Evolutionary conservation across 768 basidiomycete species (phyloP), one percentile per base, ranked within the genome.

Genomic region (Tephrocybe sp.): DNA sequence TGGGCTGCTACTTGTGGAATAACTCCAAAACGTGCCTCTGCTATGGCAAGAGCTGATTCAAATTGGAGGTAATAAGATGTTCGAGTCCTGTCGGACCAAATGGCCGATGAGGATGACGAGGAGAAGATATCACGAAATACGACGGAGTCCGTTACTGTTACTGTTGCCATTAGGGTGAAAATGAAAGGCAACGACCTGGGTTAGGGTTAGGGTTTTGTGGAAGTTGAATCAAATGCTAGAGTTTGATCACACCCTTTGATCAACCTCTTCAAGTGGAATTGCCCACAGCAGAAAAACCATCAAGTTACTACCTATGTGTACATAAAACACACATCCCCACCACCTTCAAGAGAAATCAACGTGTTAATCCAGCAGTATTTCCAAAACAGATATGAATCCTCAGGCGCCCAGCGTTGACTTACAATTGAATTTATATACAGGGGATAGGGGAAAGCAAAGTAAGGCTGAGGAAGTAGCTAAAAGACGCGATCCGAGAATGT

Each of bases 91-190:
- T 76, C 76, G 20, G 70, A 73, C 75, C 76, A 76, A 54, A 77
- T 68, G 44, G 59, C 56, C 6, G 74, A 67, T 6, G 66, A 61
- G 17, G 65, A 63, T 17, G 64, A 58, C 4, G 73, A 73, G 24
- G 75, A 74, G 59, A 75, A 76, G 39, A 75, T 67, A 51, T 66
- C 62, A 30, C 65, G 65, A 49, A 76, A 76, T 26, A 77, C 63
- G 17, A 64, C 25, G 5, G 69, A 72, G 58, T 73, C 68, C 12
- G 67, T 67, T 42, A 67, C 68, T 34, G 64, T 61, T 20, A 68
- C 57, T 68, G 72, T 72, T n/a, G n/a, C n/a, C n/a, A n/a, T n/a
- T n/a, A n/a, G 34, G 34, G 34, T 9, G 34, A 36, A 36, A 5
- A 7, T 36, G 34, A 36, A 12, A 30, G 12, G 12, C 7, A 30